Evolutionary conservation across 805 yeast genomes (phyloP).

Genomic region (Kluyveromyces lactis): DNA sequence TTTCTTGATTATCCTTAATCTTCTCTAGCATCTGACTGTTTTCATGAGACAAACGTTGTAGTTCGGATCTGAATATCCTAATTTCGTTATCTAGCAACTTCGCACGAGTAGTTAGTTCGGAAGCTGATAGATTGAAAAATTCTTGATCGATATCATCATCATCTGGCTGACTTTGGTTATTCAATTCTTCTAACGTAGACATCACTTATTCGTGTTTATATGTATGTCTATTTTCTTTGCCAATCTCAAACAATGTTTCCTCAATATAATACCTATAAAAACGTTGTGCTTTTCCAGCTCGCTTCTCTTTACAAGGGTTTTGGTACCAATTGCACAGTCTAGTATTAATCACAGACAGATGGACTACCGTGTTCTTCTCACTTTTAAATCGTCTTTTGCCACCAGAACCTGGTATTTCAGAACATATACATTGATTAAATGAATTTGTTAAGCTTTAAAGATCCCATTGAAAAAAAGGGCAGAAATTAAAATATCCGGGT

Average conservation of each 20-base stretch:
- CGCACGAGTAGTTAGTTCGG: constrained; percentile 78
- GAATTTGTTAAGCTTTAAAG: too few relatives aligned
- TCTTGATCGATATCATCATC: constrained; percentile 71
- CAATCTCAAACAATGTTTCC: too few relatives aligned
- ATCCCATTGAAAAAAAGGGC: too few relatives aligned
- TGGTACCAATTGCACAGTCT: too few relatives aligned
- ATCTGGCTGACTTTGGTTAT: constrained; percentile 37
- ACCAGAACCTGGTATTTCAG: too few relatives aligned
- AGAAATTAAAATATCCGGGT: too few relatives aligned
- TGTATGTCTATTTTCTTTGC: neutral
- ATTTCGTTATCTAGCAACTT: constrained; percentile 89
- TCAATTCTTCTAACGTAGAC: constrained; percentile 83
- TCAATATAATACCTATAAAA: neutral
- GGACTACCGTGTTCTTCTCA: too few relatives aligned
- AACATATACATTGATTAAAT: too few relatives aligned
- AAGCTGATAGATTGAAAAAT: constrained; percentile 65
- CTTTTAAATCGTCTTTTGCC: too few relatives aligned
- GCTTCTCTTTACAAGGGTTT: too few relatives aligned
- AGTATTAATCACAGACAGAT: too few relatives aligned
- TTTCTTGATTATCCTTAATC: constrained; percentile 92
- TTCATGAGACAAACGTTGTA: constrained; percentile 85
- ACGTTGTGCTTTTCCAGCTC: too few relatives aligned
- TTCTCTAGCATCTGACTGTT: constrained; percentile 87
- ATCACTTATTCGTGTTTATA: constrained; percentile 29
- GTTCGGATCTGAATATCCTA: constrained; percentile 87